These are phyloP conservation scores for Penicillium pancosmium DNA, from an alignment of 495 filamentous ascomycete species.

Conservation along the genomic window DNA sequence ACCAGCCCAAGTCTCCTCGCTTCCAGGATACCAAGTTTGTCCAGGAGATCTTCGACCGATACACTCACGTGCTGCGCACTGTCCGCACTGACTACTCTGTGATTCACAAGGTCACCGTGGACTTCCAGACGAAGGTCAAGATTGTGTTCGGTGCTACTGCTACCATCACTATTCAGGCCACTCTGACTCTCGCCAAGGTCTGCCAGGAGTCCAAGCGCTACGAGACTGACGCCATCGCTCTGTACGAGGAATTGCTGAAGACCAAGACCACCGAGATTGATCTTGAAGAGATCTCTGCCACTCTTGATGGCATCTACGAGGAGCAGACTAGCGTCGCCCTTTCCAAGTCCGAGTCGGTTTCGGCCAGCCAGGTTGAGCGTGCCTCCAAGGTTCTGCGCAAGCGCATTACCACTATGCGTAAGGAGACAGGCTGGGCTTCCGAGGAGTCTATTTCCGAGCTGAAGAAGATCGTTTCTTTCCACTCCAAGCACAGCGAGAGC, in stretches of 20 bases:
- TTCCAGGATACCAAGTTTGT: constrained; percentile 36
- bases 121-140: constrained; percentile 38
- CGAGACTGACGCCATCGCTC: constrained; percentile 33
- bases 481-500: constrained; percentile 31
- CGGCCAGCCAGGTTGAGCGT: constrained; percentile 27
- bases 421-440: constrained; percentile 40
- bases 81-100: constrained; percentile 30
- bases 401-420: constrained; percentile 31
- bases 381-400: constrained; percentile 30
- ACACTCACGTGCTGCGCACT: constrained; percentile 35
- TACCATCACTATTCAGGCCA: constrained; percentile 38
- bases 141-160: constrained; percentile 36
- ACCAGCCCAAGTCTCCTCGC: constrained; percentile 32
- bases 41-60: constrained; percentile 35
- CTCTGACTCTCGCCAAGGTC: constrained; percentile 38
- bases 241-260: constrained; percentile 37
- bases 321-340: constrained; percentile 32
- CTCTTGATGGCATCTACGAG: constrained; percentile 40
- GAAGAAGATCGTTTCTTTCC: constrained; percentile 35
- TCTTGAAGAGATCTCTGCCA: constrained; percentile 35
- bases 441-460: constrained; percentile 39
- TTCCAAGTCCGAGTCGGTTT: constrained; percentile 26
- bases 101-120: constrained; percentile 38
- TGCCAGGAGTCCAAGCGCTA: constrained; percentile 41
- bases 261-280: constrained; percentile 34